Conservation (phyloP, 1,284 basidiomycete species). For the Ganoderma resinaceum region DNA sequence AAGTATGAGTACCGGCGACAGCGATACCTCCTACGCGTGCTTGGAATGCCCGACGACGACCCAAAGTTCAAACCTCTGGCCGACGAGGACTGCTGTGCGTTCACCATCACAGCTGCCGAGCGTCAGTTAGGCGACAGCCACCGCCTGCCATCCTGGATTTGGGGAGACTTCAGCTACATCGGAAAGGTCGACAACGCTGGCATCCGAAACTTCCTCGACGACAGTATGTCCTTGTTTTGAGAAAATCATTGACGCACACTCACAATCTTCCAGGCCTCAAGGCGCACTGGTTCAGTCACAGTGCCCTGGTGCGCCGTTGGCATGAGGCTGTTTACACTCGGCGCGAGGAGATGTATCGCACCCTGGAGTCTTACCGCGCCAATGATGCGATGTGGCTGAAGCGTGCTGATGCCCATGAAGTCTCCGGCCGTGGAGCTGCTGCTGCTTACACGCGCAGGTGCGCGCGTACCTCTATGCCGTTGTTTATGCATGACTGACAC, state of each 20-base stretch:
- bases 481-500: too few relatives aligned
- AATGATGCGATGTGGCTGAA: background rate
- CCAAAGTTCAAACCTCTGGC: background rate
- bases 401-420: background rate
- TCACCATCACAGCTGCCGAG: background rate
- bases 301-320: background rate
- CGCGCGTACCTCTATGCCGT: too few relatives aligned
- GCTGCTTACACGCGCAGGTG: background rate
- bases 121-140: background rate
- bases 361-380: background rate
- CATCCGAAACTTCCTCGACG: background rate
- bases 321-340: background rate
- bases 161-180: conserved; percentile 5
- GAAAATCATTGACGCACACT: too few relatives aligned
- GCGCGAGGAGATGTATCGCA: background rate
- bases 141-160: background rate
- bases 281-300: background rate
- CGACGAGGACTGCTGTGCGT: background rate
- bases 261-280: background rate
- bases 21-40: background rate
- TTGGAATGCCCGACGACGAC: background rate
- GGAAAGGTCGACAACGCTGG: background rate
- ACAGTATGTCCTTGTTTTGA: background rate
- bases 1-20: background rate
- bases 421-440: rapidly evolving